These are phyloP conservation scores for Calocera viscosa DNA, from an alignment of 768 basidiomycete species.

Conservation along the genomic window DNA sequence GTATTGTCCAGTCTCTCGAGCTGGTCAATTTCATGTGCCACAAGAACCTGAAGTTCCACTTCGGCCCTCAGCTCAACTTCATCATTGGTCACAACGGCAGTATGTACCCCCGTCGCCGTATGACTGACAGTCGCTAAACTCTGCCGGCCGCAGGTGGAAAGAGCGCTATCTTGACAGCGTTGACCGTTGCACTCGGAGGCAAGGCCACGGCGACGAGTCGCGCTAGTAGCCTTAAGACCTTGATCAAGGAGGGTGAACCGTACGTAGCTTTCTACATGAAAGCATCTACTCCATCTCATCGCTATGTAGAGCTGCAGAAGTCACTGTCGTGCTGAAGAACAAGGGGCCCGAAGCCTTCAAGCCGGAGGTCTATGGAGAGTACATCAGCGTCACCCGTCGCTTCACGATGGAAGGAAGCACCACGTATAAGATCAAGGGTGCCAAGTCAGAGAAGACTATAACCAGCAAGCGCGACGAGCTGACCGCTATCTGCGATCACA, in stretches of 20 bases:
- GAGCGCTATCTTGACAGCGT: conserved; percentile 84
- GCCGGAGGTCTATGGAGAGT: conserved; percentile 70
- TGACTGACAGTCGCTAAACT: neutral
- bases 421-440: conserved; percentile 66
- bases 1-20: conserved; percentile 75
- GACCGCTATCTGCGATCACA: conserved; percentile 78
- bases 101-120: conserved; percentile 30
- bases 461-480: conserved; percentile 75
- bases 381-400: conserved; percentile 69
- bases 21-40: conserved; percentile 97
- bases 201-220: conserved; percentile 87
- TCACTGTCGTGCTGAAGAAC: conserved; percentile 76
- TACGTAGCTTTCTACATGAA: conserved; percentile 28
- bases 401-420: conserved; percentile 67
- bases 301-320: conserved; percentile 46
- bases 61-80: conserved; percentile 93
- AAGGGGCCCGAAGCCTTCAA: conserved; percentile 82
- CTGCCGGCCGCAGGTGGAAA: conserved; percentile 62
- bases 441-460: conserved; percentile 49
- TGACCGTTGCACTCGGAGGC: conserved; percentile 86
- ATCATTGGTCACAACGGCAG: conserved; percentile 95
- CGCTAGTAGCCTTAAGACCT: conserved; percentile 68
- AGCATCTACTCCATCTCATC: neutral
- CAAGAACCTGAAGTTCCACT: conserved; percentile 63
- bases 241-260: conserved; percentile 75